Evolutionary conservation across 2,329 filamentous ascomycete species (phyloP).

Genomic region (Neophaeococcomyces mojaviensis): DNA sequence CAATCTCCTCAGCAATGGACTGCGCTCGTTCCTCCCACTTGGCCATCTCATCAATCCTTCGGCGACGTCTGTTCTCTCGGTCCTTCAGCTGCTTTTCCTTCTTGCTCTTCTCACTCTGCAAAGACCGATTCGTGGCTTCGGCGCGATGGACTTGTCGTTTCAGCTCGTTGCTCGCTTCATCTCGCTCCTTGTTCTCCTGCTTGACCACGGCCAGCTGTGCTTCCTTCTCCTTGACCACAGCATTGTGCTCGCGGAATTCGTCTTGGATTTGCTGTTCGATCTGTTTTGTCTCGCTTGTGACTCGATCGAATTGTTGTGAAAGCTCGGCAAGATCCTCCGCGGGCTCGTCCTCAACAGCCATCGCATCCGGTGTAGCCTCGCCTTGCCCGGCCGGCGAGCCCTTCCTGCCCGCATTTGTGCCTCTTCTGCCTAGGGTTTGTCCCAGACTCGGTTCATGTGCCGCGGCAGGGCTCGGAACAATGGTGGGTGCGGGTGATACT

Average conservation of each 20-base stretch:
- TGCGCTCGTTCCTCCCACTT: slow-evolving; percentile 51
- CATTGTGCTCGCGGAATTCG: slow-evolving; percentile 63
- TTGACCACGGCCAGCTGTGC: slow-evolving; percentile 73
- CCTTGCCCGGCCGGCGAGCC: slow-evolving; percentile 58
- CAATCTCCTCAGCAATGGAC: slow-evolving; percentile 44
- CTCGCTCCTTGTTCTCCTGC: slow-evolving; percentile 75
- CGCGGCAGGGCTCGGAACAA: slow-evolving; percentile 55
- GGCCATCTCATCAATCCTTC: slow-evolving; percentile 52
- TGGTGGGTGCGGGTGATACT: slow-evolving; percentile 47
- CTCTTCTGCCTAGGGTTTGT: slow-evolving; percentile 50
- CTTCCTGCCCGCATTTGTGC: slow-evolving; percentile 60
- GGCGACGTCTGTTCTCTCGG: slow-evolving; percentile 54
- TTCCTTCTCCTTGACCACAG: slow-evolving; percentile 59
- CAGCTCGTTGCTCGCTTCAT: slow-evolving; percentile 78
- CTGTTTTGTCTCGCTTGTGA: slow-evolving; percentile 78
- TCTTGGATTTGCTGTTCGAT: slow-evolving; percentile 58
- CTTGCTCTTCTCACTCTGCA: slow-evolving; percentile 69
- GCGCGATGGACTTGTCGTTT: slow-evolving; percentile 72
- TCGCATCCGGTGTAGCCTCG: slow-evolving; percentile 27
- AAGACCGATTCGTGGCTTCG: slow-evolving; percentile 71
- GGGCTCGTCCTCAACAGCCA: slow-evolving; percentile 41
- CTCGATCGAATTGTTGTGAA: slow-evolving; percentile 69
- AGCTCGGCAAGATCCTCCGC: slow-evolving; percentile 67
- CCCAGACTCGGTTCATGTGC: slow-evolving; percentile 58
- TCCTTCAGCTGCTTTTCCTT: slow-evolving; percentile 60